Evolutionary conservation across 441 rosid species (phyloP).

Genomic region (Populus tomentosa): DNA sequence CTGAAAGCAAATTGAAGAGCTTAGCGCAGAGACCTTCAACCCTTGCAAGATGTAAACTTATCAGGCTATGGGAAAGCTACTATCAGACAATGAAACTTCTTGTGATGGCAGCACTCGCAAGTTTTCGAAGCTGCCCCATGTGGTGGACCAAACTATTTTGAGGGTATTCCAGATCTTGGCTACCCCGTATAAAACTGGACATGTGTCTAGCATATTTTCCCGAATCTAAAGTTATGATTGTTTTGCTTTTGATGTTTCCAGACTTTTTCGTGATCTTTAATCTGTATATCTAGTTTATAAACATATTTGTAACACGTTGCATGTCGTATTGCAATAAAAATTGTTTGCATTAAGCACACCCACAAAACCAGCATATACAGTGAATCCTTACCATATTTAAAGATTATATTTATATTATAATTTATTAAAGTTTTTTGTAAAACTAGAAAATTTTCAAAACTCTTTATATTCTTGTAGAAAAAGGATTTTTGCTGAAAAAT

Average conservation of each 20-base stretch:
- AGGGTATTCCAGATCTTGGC: background rate
- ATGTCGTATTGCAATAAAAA: background rate
- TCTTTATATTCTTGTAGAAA: too few relatives aligned
- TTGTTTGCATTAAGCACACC: background rate
- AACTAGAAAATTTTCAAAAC: too few relatives aligned
- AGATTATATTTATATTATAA: too few relatives aligned
- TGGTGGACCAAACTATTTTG: background rate
- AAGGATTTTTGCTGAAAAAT: too few relatives aligned
- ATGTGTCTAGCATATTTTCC: background rate
- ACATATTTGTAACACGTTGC: background rate
- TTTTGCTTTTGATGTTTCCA: background rate
- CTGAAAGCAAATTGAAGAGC: constrained; percentile 7
- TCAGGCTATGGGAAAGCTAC: background rate
- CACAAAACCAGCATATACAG: background rate
- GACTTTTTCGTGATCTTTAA: too few relatives aligned
- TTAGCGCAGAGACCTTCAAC: background rate
- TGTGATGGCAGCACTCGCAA: background rate
- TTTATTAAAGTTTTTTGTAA: too few relatives aligned
- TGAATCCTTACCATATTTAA: too few relatives aligned
- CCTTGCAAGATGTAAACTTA: background rate
- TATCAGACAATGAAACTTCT: background rate
- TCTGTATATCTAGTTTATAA: background rate
- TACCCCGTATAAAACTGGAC: background rate
- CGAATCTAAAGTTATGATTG: background rate
- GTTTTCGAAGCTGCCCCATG: background rate